A percentile compares a stretch with the other conserved stretches of the same genome.
phyloP scores from a whole-genome alignment of 768 basidiomycete species.

The Lentinula boryana region DNA sequence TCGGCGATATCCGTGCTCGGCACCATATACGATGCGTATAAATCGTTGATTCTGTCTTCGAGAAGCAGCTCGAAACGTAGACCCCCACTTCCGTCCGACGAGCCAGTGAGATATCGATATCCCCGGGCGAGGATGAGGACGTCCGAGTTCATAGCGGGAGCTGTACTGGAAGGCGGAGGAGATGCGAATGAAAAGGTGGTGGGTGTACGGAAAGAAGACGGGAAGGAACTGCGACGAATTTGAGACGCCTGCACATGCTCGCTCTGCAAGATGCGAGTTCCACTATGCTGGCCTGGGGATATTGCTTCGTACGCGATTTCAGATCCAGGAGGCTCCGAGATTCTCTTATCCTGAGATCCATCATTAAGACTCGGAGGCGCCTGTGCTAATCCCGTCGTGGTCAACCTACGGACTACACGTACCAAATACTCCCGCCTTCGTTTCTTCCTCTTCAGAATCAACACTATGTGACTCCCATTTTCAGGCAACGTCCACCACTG shows the following conservation, averaged over 20 bases:
- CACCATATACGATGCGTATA: background rate
- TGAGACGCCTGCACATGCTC: no score
- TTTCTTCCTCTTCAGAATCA: background rate
- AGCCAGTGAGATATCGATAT: background rate
- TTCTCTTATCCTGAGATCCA: background rate
- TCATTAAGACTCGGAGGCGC: background rate
- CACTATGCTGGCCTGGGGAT: background rate
- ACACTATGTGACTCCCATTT: background rate
- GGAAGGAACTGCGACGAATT: background rate
- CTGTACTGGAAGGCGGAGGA: background rate
- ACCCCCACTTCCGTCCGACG: background rate
- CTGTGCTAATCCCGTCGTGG: background rate
- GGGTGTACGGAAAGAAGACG: background rate
- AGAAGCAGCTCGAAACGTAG: background rate
- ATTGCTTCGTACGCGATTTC: background rate
- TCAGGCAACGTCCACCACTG: background rate
- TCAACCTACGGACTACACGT: background rate
- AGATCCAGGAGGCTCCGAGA: no score
- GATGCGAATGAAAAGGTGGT: background rate
- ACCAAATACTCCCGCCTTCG: background rate
- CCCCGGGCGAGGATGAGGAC: background rate
- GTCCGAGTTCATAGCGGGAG: background rate
- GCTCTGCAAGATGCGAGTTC: no score
- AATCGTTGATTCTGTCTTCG: background rate
- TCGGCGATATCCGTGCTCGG: no score